Base-by-base conservation (phyloP, 129 eudicot species). In the Pseudognaphalium luteoalbum region DNA sequence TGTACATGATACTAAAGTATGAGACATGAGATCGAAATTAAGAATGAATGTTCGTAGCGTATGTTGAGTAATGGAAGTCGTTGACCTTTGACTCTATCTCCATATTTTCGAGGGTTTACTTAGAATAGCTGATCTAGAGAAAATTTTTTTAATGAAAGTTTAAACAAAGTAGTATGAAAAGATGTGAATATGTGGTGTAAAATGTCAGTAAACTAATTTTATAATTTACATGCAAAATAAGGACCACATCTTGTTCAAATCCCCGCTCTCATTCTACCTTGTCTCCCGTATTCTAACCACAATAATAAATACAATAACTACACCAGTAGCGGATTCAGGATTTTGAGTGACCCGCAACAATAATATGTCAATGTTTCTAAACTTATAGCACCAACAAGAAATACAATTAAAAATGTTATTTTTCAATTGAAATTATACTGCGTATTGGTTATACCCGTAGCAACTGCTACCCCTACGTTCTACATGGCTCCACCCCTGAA, bases 191-290 rank as follows among this genome's bases (percentile, higher is more conserved):
- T 60, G 82, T 78, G 7, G 70, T 78, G 82, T 78, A 70, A 60
- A 78, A 44, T 61, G 71, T 15, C 76, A 78, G 76, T 78, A 78
- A 78, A 70, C 76, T 11, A 29, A 9, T 11, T 22, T 17, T 30
- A 14, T 68, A 20, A 22, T 47, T 10, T 63, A 4, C 21, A 25
- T 64, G 37, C 67, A 79, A 10, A 50, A 63, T 33, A 16, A 79
- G 83, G 83, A 79, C 83, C 83, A 79, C 83, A 71, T 79, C 73
- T 64, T 79, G 68, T 77, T 72, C 83, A 72, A 79, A 72, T 79
- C 78, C 76, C 68, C 52, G 66, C 59, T 59, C 68, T 35, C 59
- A 68, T 77, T 77, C 59, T 77, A 76, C 73, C 57, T 22, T 78
- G 82, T 71, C 82, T 77, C 82, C 72, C 19, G 50, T 60, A 35